These are phyloP conservation scores for Kurtzmaniella fragi DNA, from an alignment of 805 yeast species.

Conservation along the genomic window DNA sequence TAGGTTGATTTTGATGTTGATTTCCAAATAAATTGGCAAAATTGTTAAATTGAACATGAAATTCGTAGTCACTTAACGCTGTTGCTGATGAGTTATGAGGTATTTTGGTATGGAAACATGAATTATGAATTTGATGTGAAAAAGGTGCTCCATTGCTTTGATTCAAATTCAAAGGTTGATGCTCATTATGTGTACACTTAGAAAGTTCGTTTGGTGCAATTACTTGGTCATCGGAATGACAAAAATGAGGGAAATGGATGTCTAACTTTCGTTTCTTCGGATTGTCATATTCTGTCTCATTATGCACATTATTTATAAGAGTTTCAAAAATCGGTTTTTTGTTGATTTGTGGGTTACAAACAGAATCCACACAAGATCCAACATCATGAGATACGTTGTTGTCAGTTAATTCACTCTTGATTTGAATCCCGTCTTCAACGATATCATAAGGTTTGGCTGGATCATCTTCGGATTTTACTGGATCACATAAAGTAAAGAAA, in stretches of 20 bases:
- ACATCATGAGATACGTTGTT: too few species aligned
- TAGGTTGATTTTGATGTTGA: slow-evolving; percentile 1
- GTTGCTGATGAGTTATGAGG: slow-evolving; percentile 17
- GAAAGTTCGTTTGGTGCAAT: slow-evolving; percentile 5
- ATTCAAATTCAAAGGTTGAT: slow-evolving; percentile 1
- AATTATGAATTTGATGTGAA: slow-evolving; percentile 30
- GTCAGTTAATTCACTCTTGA: not conserved
- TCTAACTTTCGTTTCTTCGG: slow-evolving; percentile 7
- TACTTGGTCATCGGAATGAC: slow-evolving; percentile 18
- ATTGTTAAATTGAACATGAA: slow-evolving; percentile 31
- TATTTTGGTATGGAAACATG: slow-evolving; percentile 40
- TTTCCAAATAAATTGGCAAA: slow-evolving; percentile 13
- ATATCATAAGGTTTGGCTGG: not conserved
- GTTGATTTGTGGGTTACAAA: slow-evolving; percentile 23
- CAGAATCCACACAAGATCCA: not conserved
- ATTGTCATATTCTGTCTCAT: slow-evolving; percentile 5
- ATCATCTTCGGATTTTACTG: slow-evolving; percentile 6
- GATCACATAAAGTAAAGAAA: slow-evolving; percentile 32
- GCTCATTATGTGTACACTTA: slow-evolving; percentile 1
- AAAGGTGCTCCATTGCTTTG: not conserved
- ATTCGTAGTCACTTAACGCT: slow-evolving; percentile 30
- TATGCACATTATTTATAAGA: slow-evolving; percentile 32
- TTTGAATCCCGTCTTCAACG: not conserved
- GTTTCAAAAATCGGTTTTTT: slow-evolving; percentile 33
- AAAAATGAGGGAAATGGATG: slow-evolving; percentile 38